Base-by-base conservation (phyloP, 148 eudicot genomes). In the Persicaria maculosa region DNA sequence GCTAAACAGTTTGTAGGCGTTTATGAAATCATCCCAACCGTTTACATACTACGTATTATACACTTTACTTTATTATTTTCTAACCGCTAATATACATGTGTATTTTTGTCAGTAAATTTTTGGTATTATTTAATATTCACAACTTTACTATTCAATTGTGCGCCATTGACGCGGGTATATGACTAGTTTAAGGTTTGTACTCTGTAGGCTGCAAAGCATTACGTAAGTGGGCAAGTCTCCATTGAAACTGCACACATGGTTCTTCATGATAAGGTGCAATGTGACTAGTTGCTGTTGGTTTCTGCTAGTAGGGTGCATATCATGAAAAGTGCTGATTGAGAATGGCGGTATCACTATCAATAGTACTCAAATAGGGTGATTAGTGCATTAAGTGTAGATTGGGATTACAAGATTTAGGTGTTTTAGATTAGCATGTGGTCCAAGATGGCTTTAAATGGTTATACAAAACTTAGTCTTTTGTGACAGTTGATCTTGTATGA, bases 181-280 rank as follows among this genome's bases (percentile, higher is more conserved):
- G n/a, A n/a, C n/a, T n/a, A n/a, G n/a, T n/a, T n/a, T n/a, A n/a
- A n/a, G n/a, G 96, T 68, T 93, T 84, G 7, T 95, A 95, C 81
- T 95, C 72, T 95, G 99, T 76, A 83, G 99, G 68, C 87, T 0
- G 25, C 25, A 22, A 22, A 86, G 78, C 99, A 95, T 78, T 92
- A 92, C 73, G 86, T 86, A 9, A 83, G 96, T 52, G 99, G 97
- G 54, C 99, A 95, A 79, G 92, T 81, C 16, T 86, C 85, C 73
- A 90, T 84, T 77, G 94, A 86, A 81, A 84, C 97, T 73, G 78
- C 89, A 16, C 84, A 87, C 76, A 84, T 75, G 79, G 89, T 89
- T 53, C 68, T 87, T 44, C 88, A 88, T 68, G 83, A 82, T 54
- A 88, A 87, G 73, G 83, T 86, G 87, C 87, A 88, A 65, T 89